These are phyloP conservation scores for Psilocybe cyanescens DNA, from an alignment of 768 basidiomycete species.

Conservation along the genomic window DNA sequence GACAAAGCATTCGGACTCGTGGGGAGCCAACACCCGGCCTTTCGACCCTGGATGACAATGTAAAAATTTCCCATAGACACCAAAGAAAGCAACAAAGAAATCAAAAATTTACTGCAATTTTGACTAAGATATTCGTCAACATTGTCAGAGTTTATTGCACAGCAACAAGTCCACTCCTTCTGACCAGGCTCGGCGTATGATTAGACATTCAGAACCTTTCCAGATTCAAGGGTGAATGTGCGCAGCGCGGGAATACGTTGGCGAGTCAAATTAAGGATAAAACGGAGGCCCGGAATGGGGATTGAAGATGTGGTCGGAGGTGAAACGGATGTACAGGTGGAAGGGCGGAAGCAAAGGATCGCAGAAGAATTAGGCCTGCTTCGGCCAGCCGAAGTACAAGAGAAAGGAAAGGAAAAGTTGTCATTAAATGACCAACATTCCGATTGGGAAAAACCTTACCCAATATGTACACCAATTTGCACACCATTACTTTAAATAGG, in stretches of 20 bases:
- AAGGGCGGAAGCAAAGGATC: slow-evolving; percentile 11
- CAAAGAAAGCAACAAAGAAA: neutral
- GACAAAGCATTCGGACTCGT: neutral
- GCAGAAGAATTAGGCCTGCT: slow-evolving; percentile 1
- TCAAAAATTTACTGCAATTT: neutral
- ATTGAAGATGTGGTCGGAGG: neutral
- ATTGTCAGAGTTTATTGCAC: too few relatives aligned
- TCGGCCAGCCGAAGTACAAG: neutral
- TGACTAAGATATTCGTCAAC: too few relatives aligned
- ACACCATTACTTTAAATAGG: neutral
- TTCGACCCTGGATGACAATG: neutral
- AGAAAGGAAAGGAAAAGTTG: slow-evolving; percentile 3
- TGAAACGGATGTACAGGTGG: slow-evolving; percentile 7
- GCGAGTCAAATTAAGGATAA: neutral
- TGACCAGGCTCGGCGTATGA: too few relatives aligned
- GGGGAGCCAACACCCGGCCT: neutral
- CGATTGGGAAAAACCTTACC: slow-evolving; percentile 5
- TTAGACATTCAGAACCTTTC: too few relatives aligned
- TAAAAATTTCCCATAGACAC: neutral
- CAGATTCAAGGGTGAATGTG: neutral
- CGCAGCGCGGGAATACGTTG: neutral
- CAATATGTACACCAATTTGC: neutral
- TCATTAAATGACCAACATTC: slow-evolving; percentile 1
- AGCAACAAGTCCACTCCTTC: too few relatives aligned
- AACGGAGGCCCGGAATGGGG: neutral